Base-by-base conservation (phyloP, 768 basidiomycete genomes). In the Hygrophorus pudorinus region DNA sequence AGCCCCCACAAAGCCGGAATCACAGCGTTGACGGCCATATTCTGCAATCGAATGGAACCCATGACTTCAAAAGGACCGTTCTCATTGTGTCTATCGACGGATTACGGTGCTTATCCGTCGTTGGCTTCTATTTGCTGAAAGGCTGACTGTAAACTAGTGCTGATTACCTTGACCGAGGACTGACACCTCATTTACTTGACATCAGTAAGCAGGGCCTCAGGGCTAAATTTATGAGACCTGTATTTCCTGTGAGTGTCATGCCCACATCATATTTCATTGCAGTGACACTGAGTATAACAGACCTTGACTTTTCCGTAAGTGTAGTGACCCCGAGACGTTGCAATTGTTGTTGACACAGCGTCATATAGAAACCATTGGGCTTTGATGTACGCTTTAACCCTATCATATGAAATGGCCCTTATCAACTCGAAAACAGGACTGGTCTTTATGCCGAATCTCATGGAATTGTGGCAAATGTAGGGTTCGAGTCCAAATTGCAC, bases 231-330 rank as follows among this genome's bases (percentile, higher is more conserved):
- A 81, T 94, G 79, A 69, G 71, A 38, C 86, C 92, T n/a, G 59
- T 90, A 5, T 93, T 93, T 52, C 92, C 92, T 4, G 87, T 88
- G 48, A 53, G 80, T 58, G 7, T 52, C 32, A 7, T 41, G 4
- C 17, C 3, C 38, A 21, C 28, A 13, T 29, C 33, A 29, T 31
- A 14, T 33, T 42, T 2, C 14, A 24, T n/a, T 13, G 47, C 56
- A 9, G 14, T 13, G 27, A 48, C 40, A 52, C 44, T 44, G 18
- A 34, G 29, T 12, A 32, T n/a, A 9, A 18, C 48, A 89, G 86
- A 87, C 88, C 1, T 60, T 91, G 52, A 94, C 91, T 2, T 94
- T 94, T 54, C 92, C 91, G 79, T 89, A 57, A 71, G 85, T 71
- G 16, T n/a, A n/a, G n/a, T n/a, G n/a, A n/a, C n/a, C n/a, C n/a